Conservation (phyloP, 2,329 filamentous ascomycete genomes). For the Piedraia hortae region DNA sequence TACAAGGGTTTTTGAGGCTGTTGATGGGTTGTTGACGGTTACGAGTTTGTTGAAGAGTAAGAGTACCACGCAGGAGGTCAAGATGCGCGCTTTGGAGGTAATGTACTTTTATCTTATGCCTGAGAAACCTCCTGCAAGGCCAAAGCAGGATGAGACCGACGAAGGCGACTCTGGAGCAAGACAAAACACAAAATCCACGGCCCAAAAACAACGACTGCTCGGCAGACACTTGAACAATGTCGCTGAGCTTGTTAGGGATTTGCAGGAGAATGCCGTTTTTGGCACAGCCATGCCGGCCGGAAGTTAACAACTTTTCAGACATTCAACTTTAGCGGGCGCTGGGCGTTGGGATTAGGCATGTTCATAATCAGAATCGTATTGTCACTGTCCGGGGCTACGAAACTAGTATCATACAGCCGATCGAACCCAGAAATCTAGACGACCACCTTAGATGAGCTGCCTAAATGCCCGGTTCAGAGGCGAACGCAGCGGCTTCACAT, state of each 20-base stretch:
- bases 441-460: conserved; percentile 86
- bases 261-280: conserved; percentile 54
- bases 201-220: conserved; percentile 58
- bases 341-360: no score
- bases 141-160: conserved; percentile 12
- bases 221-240: conserved; percentile 57
- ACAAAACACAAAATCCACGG: conserved; percentile 31
- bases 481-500: conserved; percentile 59
- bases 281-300: no score
- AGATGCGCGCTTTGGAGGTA: conserved; percentile 89
- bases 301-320: no score
- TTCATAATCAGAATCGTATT: no score
- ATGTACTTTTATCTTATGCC: conserved; percentile 98
- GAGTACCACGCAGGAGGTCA: conserved; percentile 63
- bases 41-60: conserved; percentile 82
- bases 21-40: conserved; percentile 74
- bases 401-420: no score
- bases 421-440: conserved; percentile 1
- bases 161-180: conserved; percentile 5
- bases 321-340: no score
- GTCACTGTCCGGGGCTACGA: no score
- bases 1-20: conserved; percentile 69
- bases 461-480: conserved; percentile 94
- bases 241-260: conserved; percentile 52
- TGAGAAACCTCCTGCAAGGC: conserved; percentile 25